Base-by-base conservation (phyloP, 2,329 filamentous ascomycete genomes). In the Trichophyton verrucosum region DNA sequence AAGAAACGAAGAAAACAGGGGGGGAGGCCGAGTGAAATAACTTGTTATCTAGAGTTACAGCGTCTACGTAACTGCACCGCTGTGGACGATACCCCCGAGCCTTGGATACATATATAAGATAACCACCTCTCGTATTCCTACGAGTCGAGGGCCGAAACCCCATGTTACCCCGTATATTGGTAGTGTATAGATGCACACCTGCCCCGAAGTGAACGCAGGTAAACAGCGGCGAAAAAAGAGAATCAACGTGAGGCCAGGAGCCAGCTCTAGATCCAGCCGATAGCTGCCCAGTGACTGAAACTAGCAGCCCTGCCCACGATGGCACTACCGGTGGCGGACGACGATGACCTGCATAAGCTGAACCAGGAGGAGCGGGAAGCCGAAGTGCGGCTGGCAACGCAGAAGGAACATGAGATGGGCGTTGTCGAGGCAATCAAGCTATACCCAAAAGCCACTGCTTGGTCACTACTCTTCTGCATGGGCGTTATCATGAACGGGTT, bases 401-500 rank as follows among this genome's bases (percentile, higher is more conserved):
- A 27, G 8, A 55, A 27, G 24, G 62, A 62, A 27, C 56, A 55
- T 27, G 56, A 47, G 42, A 61, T 60, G 62, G 33, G 24, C 27
- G 46, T 63, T 30, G 33, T 51, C 22, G 58, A 58, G 24, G 62
- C 76, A 3, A 59, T 78, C 13, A 75, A 71, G 64, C 67, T 75
- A 6, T 80, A 80, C 62, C 77, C 76, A 0, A 73, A 73, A 46
- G 77, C 78, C 3, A 72, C 76, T 4, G 72, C 64, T 30, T 72
- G 70, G 70, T 68, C 70, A 9, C 33, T 68, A 17, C 70, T 72
- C 62, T 71, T 72, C 61, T 72, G 68, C 8, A 56, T 72, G 13
- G 69, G 69, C 7, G 69, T 71, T 4, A 68, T 72, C 57, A 72
- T 72, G 70, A 66, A 63, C 7, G 82, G 82, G 3, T 87, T 86